Evolutionary conservation across 2,329 filamentous ascomycete genomes (phyloP).

Genomic region (Epicoccum nigrum): DNA sequence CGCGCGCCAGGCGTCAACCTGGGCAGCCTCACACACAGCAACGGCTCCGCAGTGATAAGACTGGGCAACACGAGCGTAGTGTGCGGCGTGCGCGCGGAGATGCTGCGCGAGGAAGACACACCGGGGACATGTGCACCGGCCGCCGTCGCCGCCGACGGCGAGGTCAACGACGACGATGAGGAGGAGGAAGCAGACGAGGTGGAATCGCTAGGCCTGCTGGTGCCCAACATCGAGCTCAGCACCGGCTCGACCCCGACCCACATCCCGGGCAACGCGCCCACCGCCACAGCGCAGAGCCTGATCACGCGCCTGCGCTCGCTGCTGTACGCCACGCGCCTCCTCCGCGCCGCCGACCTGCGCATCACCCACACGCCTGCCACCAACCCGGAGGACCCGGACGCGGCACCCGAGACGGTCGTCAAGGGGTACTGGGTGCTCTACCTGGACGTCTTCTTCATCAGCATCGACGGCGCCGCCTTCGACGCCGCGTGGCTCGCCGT

Average conservation of each 20-base stretch:
- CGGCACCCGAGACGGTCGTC: conserved; percentile 59
- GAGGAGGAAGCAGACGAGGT: conserved; percentile 44
- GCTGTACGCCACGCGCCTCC: conserved; percentile 71
- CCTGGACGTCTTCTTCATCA: conserved; percentile 93
- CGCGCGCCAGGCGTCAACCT: conserved; percentile 78
- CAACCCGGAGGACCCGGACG: conserved; percentile 54
- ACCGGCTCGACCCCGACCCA: conserved; percentile 89
- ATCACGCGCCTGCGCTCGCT: conserved; percentile 80
- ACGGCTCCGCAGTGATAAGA: conserved; percentile 87
- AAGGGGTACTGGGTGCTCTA: conserved; percentile 96
- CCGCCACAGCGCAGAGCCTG: conserved; percentile 79
- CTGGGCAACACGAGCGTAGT: conserved; percentile 93
- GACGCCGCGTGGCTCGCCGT: conserved; percentile 89
- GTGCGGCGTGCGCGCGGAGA: conserved; percentile 87
- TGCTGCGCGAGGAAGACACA: conserved; percentile 76
- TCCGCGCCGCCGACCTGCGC: conserved; percentile 71
- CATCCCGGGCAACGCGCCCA: conserved; percentile 82
- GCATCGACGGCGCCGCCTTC: conserved; percentile 88
- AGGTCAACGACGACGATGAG: conserved; percentile 22
- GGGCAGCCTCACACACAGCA: conserved; percentile 83
- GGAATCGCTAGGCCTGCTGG: conserved; percentile 70
- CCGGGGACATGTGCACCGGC: conserved; percentile 61
- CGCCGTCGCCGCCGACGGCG: background rate
- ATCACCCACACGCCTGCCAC: conserved; percentile 68
- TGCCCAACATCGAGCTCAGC: conserved; percentile 90